A percentile compares a stretch with the other conserved stretches of the same genome.
phyloP scores from a whole-genome alignment of 306 rosid genomes.

The Vigna mungo region DNA sequence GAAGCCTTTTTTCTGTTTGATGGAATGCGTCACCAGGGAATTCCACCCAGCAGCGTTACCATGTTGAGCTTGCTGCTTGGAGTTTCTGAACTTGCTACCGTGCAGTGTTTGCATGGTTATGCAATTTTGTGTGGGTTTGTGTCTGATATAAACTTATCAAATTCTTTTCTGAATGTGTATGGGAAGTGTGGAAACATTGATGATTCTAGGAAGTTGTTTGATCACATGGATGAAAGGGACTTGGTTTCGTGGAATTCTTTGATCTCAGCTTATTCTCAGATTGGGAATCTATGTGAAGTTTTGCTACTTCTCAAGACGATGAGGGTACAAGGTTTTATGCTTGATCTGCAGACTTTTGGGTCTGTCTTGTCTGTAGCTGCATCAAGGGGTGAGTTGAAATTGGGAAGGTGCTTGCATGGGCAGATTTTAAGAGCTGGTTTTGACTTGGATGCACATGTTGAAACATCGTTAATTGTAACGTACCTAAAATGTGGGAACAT shows the following conservation, averaged over 20 bases:
- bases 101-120: slow-evolving; percentile 73
- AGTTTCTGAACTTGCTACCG: slow-evolving; percentile 49
- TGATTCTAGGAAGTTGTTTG: slow-evolving; percentile 68
- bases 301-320: slow-evolving; percentile 54
- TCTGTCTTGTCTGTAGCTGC: slow-evolving; percentile 58
- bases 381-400: slow-evolving; percentile 53
- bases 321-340: slow-evolving; percentile 53
- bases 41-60: slow-evolving; percentile 67
- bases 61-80: slow-evolving; percentile 65
- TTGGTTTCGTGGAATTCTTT: slow-evolving; percentile 74
- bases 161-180: slow-evolving; percentile 64
- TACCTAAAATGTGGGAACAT: slow-evolving; percentile 63
- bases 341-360: slow-evolving; percentile 65
- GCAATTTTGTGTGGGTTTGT: slow-evolving; percentile 66
- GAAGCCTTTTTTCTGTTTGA: slow-evolving; percentile 56
- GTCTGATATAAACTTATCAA: slow-evolving; percentile 57
- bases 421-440: slow-evolving; percentile 65
- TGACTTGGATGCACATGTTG: slow-evolving; percentile 61
- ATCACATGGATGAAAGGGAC: slow-evolving; percentile 61
- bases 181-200: slow-evolving; percentile 66
- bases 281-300: slow-evolving; percentile 56
- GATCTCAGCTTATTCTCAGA: slow-evolving; percentile 61
- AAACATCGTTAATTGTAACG: slow-evolving; percentile 67
- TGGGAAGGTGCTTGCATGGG: slow-evolving; percentile 72
- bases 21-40: slow-evolving; percentile 60